A percentile compares a stretch with the other conserved stretches of the same genome.
phyloP scores from a whole-genome alignment of 1,284 basidiomycete genomes.

The Volvariella surrecta region DNA sequence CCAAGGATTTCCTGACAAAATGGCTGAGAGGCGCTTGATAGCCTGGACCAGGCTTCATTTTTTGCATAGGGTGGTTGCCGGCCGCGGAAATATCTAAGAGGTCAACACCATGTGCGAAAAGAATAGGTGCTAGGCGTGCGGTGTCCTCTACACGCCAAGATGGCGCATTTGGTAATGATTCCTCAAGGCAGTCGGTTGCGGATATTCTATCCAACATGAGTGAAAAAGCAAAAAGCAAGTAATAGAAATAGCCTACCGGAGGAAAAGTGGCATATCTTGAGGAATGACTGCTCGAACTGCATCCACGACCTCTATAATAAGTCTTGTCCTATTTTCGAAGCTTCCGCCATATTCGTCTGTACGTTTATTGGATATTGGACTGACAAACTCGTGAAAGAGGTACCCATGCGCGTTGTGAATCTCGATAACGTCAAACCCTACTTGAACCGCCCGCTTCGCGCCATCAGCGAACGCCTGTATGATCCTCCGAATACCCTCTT shows the following conservation, averaged over 20 bases:
- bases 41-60: conserved; percentile 36
- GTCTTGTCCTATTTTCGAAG: conserved; percentile 60
- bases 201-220: conserved; percentile 31
- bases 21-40: conserved; percentile 26
- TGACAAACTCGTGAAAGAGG: conserved; percentile 44
- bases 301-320: conserved; percentile 51
- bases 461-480: conserved; percentile 52
- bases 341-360: conserved; percentile 70
- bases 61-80: conserved; percentile 40
- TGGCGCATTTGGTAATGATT: conserved; percentile 34
- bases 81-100: conserved; percentile 57
- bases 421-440: conserved; percentile 63
- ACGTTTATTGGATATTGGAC: conserved; percentile 59
- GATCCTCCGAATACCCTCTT: conserved; percentile 45
- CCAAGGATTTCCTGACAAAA: conserved; percentile 49
- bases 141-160: conserved; percentile 57
- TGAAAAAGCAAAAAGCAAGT: not conserved
- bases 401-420: conserved; percentile 62
- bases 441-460: conserved; percentile 45
- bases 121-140: conserved; percentile 37
- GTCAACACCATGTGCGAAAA: conserved; percentile 52
- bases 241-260: conserved; percentile 36
- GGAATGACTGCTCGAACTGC: conserved; percentile 47
- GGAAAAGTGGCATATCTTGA: conserved; percentile 54
- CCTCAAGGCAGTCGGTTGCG: conserved; percentile 55